Evolutionary conservation across 106 monocot genomes (phyloP), one percentile per base, ranked within the genome.

Genomic region (Dioscorea alata): DNA sequence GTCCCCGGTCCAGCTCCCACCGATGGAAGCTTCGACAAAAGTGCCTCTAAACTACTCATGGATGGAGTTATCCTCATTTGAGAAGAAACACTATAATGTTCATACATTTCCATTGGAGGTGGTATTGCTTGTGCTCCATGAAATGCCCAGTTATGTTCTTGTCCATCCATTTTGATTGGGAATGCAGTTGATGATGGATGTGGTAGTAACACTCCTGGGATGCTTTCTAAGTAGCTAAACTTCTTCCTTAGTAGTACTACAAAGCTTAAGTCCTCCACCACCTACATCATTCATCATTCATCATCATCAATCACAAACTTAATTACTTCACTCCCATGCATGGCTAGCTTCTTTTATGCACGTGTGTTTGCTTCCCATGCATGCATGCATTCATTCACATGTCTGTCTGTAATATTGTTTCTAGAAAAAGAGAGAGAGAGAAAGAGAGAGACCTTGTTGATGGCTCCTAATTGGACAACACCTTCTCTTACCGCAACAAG

Each of bases 401-500:
- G 73, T 18, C 35, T 12, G 22, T 57, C 21, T 42, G 20, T 35
- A 28, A 19, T 34, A n/a, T n/a, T n/a, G 32, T 33, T 19, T 70
- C 16, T 49, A 58, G 28, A n/a, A 72, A 57, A 16, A 33, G 65
- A 50, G 74, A 54, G 61, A 48, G 51, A 48, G 53, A 54, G 63
- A 73, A 63, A 82, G 67, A 65, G 76, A 52, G 69, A 70, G 42
- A 99, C 99, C 90, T 90, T 93, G 78, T 86, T 85, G 62, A 78
- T 42, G 34, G 99, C 73, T 77, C 93, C 99, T 13, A 99, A 78
- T 68, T 99, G 99, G 71, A 99, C 81, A 23, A 99, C 99, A 12
- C 99, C 99, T 82, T 99, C 93, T 78, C 88, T 79, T 68, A 99
- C 87, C 60, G 93, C 93, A 74, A 99, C 85, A 57, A 99, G 70